Evolutionary conservation across 768 basidiomycete genomes (phyloP), one percentile per base, ranked within the genome.

Genomic region (Pleurotus djamor): DNA sequence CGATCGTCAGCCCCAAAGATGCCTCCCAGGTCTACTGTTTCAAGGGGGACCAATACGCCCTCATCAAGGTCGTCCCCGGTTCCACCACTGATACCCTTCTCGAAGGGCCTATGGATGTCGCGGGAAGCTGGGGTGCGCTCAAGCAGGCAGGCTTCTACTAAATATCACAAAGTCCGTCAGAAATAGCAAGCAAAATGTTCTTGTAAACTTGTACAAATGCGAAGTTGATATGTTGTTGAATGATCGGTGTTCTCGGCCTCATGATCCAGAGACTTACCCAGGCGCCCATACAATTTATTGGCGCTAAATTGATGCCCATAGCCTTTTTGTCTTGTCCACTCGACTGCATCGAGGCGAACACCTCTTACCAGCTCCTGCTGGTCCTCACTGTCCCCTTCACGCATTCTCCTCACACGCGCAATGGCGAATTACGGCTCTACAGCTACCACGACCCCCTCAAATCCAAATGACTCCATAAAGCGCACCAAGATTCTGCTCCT

Each of bases 401-500:
- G 1, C n/a, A 16, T 3, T 10, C 7, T 2, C 45, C 7, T 17
- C 7, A 17, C n/a, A 2, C 17, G 1, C 45, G 2, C 45, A 2
- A 60, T 57, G 50, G 50, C 21, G 33, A 58, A 48, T 17, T 56
- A 56, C 12, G 41, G 54, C 38, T 44, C 54, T 2, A 44, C 54
- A 7, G 21, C 54, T 17, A 10, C 16, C 14, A 12, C 54, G 5
- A n/a, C 51, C 10, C 21, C 13, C 34, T 65, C 59, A n/a, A 61
- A 64, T 16, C 60, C 69, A 5, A 54, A 68, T 34, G 67, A 66
- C 61, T 63, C 65, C 17, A 65, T 77, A 16, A 64, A 74, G 47
- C 77, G 87, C 52, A 86, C 89, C 34, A 91, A 89, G 67, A 82
- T 93, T 21, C 79, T 92, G 17, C 76, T 92, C 9, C 74, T 92